These are phyloP conservation scores for Boletus subparvulus DNA, from an alignment of 768 basidiomycete species.

Conservation along the genomic window DNA sequence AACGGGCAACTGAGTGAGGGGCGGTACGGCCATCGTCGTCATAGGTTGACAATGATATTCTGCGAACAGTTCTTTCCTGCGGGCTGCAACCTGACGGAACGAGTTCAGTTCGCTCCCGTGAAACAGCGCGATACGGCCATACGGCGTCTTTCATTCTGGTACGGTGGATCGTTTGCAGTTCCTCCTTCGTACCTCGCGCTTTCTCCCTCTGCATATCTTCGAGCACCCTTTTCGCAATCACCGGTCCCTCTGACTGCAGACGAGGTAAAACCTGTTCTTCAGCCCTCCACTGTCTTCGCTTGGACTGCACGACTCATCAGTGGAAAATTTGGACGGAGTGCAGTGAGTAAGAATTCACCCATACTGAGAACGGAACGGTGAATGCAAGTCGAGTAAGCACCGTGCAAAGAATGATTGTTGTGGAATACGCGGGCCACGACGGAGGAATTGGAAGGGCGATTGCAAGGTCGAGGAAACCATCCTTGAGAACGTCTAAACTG, in stretches of 20 bases:
- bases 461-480: slow-evolving; percentile 77
- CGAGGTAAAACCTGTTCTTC: slow-evolving; percentile 63
- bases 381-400: slow-evolving; percentile 55
- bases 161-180: slow-evolving; percentile 46
- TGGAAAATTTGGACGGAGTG: slow-evolving; percentile 4
- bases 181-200: slow-evolving; percentile 55
- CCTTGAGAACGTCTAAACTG: slow-evolving; percentile 39
- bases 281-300: slow-evolving; percentile 55
- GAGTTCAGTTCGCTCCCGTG: slow-evolving; percentile 1
- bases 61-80: slow-evolving; percentile 59
- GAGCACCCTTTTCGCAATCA: slow-evolving; percentile 34
- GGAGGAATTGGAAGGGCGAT: slow-evolving; percentile 71
- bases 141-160: slow-evolving; percentile 52
- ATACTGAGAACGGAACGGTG: slow-evolving; percentile 71
- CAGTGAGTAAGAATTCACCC: slow-evolving; percentile 46
- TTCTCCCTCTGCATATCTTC: slow-evolving; percentile 54
- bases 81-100: slow-evolving; percentile 46
- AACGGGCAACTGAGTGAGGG: slow-evolving; percentile 67
- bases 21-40: slow-evolving; percentile 58
- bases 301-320: slow-evolving; percentile 45
- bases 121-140: slow-evolving; percentile 1
- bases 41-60: slow-evolving; percentile 57
- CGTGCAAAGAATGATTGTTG: slow-evolving; percentile 71
- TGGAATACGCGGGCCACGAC: slow-evolving; percentile 66
- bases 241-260: slow-evolving; percentile 48